Base-by-base conservation (phyloP, 192 early-diverging fungal species). In the Phycomyces blakesleeanus region DNA sequence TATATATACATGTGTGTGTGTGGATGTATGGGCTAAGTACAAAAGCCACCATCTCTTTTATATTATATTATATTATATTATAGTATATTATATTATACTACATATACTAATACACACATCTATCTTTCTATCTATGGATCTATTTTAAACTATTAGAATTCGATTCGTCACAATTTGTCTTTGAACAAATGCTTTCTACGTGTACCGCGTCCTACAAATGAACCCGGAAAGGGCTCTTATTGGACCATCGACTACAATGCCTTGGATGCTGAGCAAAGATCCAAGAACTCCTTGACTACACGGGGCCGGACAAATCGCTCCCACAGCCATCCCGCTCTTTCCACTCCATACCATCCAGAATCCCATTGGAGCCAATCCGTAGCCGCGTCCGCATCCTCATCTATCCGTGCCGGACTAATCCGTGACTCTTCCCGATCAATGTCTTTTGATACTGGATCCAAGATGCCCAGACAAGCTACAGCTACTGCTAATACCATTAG, bases 211-310 rank as follows among this genome's bases (percentile, higher is more conserved):
- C 85, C 89, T 12, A 85, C 87, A 67, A 90, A 89, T 68, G 90
- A 92, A 66, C 90, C 90, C 20, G 90, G 90, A 24, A 92, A 92
- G 74, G 90, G 90, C n/a, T 85, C 89, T 25, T 92, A 89, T 60
- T 92, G 90, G 90, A 87, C 85, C 0, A 83, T 92, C 11, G 89
- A 92, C 61, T 71, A 74, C 26, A 70, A 71, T 55, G 75, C 75
- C 22, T 74, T 64, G 16, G 65, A 71, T 53, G 62, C 59, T 41
- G 69, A 69, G 47, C 44, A 59, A 44, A 41, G 71, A 37, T 63
- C 61, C 27, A 63, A 63, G 26, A 40, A 49, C 6, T 27, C 51
- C 11, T 34, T 63, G 61, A 51, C 51, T 7, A 37, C 53, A 39
- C 51, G 61, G 16, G 51, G 61, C 40, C 27, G 61, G 15, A 38